A percentile compares a stretch with the other conserved stretches of the same genome.
Evolutionary conservation across 2,329 filamentous ascomycete species (phyloP).

Genomic region (Cordyceps javanica): DNA sequence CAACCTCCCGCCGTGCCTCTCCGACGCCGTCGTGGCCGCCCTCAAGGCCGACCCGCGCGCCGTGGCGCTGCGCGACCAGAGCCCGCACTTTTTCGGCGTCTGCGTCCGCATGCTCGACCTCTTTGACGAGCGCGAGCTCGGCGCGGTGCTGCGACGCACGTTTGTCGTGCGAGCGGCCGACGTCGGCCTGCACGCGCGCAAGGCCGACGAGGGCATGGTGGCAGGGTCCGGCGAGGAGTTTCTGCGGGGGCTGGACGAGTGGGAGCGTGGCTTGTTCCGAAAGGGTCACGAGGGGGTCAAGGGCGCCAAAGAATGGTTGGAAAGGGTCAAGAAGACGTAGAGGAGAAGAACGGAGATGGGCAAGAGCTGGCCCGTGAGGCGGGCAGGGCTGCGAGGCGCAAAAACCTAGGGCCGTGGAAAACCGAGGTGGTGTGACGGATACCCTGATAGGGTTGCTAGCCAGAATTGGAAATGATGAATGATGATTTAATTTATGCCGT

Average conservation of each 20-base stretch:
- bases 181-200: conserved; percentile 83
- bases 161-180: conserved; percentile 77
- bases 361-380: background rate
- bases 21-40: conserved; percentile 76
- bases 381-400: background rate
- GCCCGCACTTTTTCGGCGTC: conserved; percentile 81
- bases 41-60: conserved; percentile 84
- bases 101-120: conserved; percentile 82
- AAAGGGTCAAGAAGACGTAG: conserved; percentile 41
- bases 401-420: too few relatives aligned
- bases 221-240: conserved; percentile 68
- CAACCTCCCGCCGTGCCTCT: conserved; percentile 72
- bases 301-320: conserved; percentile 63
- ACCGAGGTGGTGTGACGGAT: background rate
- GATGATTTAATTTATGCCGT: background rate
- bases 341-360: background rate
- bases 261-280: conserved; percentile 71
- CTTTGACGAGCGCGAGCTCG: conserved; percentile 75
- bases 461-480: background rate
- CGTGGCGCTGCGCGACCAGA: conserved; percentile 76
- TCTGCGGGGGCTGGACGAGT: conserved; percentile 81
- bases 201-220: conserved; percentile 60
- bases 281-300: conserved; percentile 69
- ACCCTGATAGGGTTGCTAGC: background rate
- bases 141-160: conserved; percentile 67